Base-by-base conservation (phyloP, 805 yeast genomes). In the Metschnikowia sp. region DNA sequence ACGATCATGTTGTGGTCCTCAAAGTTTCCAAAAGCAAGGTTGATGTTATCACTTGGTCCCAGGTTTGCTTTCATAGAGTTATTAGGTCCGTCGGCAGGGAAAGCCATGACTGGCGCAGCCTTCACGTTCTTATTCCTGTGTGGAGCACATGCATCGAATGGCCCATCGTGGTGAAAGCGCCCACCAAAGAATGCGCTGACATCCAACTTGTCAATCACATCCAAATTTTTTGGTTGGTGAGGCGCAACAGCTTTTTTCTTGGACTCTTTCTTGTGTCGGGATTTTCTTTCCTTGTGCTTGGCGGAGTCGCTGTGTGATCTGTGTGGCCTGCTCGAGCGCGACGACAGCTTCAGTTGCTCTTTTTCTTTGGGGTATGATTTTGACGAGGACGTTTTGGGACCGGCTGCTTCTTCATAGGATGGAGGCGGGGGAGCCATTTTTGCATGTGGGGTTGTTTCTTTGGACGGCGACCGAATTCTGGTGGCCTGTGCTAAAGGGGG, bases 81-180 rank as follows among this genome's bases (percentile, higher is more conserved):
- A 68, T 94, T 94, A 53, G 98, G 97, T 0, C 98, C 97, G 68
- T 92, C 96, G 7, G 78, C 87, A 0, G 97, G 97, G 76, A 92
- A 94, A 0, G 99, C 99, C 71, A 82, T 74, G 12, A 94, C 97
- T 4, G 99, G 99, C 0, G 97, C 96, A 39, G 81, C 83, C 61
- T 76, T 72, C 54, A 69, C 70, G 48, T 80, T 75, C 69, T 86
- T 87, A 68, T 94, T 94, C 65, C 98, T 83, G 66, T 88, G 96
- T 8, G 99, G 98, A 3, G 95, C 87, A 66, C 98, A 92, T 1
- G 99, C 99, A 65, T 94, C 99, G 64, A 94, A 94, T 12, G 99
- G 99, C 10, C 99, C 99, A 69, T 94, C 99, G 66, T 94, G 98
- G 67, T 94, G 99, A 77, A 94, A 94, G 2, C 95, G 88, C 41